phyloP scores from a whole-genome alignment of 2,329 filamentous ascomycete species.

The Beauveria australis region DNA sequence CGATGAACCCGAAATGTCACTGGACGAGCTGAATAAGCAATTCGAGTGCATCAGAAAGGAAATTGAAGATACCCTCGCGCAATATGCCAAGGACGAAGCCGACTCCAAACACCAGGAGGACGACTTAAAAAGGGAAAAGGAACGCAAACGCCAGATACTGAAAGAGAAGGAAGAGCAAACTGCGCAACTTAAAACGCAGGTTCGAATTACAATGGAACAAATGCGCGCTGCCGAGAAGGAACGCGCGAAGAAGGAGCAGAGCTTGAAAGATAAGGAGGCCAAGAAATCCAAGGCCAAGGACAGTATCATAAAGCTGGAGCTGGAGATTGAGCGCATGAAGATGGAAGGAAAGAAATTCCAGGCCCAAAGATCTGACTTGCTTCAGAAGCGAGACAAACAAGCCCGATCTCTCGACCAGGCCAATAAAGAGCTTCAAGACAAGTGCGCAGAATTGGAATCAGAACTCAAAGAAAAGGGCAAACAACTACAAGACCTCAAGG shows the following conservation, averaged over 20 bases:
- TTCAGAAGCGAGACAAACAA: constrained; percentile 43
- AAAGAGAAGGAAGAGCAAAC: constrained; percentile 91
- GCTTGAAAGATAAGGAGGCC: constrained; percentile 58
- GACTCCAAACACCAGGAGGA: constrained; percentile 59
- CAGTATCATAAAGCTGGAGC: constrained; percentile 60
- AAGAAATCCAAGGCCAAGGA: constrained; percentile 64
- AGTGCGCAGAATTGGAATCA: constrained; percentile 57
- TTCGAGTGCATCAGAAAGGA: constrained; percentile 76
- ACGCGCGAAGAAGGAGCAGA: constrained; percentile 67
- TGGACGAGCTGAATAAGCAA: constrained; percentile 72
- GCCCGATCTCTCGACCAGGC: constrained; percentile 44
- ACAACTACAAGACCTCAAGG: constrained; percentile 66
- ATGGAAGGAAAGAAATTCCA: constrained; percentile 46
- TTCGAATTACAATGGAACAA: constrained; percentile 69
- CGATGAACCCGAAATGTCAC: constrained; percentile 54
- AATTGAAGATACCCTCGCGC: constrained; percentile 66
- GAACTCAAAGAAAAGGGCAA: constrained; percentile 60
- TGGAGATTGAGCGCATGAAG: constrained; percentile 52
- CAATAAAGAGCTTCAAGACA: constrained; percentile 55
- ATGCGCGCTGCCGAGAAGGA: constrained; percentile 76
- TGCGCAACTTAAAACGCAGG: constrained; percentile 71
- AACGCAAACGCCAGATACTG: constrained; percentile 65
- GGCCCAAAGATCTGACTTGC: constrained; percentile 42
- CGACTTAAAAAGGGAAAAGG: constrained; percentile 67
- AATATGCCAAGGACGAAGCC: constrained; percentile 63